Percentiles rank a stretch among this genome's conserved stretches.
phyloP scores from a whole-genome alignment of 1,284 basidiomycete genomes.

The Tremellales sp. region DNA sequence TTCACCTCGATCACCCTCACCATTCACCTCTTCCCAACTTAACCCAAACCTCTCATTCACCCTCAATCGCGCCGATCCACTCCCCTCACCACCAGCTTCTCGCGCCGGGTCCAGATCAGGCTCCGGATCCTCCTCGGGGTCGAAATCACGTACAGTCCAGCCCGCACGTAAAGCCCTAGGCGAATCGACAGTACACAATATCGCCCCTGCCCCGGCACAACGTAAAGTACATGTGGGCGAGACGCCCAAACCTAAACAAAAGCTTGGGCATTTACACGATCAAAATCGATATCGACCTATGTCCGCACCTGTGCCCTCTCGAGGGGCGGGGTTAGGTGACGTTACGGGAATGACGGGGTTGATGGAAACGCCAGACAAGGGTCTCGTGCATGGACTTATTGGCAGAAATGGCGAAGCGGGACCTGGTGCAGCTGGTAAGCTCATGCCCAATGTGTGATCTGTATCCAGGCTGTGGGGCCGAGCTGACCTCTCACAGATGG shows the following conservation, averaged over 20 bases:
- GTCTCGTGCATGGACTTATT: constrained; percentile 25
- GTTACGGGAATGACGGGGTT: constrained; percentile 45
- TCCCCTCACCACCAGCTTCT: constrained; percentile 34
- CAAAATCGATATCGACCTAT: too few species aligned
- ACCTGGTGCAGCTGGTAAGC: constrained; percentile 27
- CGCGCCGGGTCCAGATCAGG: constrained; percentile 14
- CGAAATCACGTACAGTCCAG: constrained; percentile 1
- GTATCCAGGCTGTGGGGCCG: constrained; percentile 1
- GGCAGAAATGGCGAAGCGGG: constrained; percentile 36
- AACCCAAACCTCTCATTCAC: constrained; percentile 50
- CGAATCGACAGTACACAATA: constrained; percentile 31
- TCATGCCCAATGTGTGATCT: neutral
- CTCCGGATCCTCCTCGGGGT: neutral
- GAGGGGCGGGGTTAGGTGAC: constrained; percentile 25
- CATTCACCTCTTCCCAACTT: constrained; percentile 16
- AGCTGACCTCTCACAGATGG: constrained; percentile 25
- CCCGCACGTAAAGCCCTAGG: constrained; percentile 20
- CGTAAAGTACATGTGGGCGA: constrained; percentile 1
- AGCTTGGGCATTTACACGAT: too few species aligned
- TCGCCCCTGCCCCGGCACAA: constrained; percentile 6
- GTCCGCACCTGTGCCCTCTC: constrained; percentile 20
- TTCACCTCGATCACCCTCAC: constrained; percentile 21
- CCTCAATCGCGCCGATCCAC: constrained; percentile 36
- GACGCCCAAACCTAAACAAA: too few species aligned
- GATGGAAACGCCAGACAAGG: constrained; percentile 45